Base-by-base conservation (phyloP, 108 stramenopile genomes). In the Epithemia pelagica region DNA sequence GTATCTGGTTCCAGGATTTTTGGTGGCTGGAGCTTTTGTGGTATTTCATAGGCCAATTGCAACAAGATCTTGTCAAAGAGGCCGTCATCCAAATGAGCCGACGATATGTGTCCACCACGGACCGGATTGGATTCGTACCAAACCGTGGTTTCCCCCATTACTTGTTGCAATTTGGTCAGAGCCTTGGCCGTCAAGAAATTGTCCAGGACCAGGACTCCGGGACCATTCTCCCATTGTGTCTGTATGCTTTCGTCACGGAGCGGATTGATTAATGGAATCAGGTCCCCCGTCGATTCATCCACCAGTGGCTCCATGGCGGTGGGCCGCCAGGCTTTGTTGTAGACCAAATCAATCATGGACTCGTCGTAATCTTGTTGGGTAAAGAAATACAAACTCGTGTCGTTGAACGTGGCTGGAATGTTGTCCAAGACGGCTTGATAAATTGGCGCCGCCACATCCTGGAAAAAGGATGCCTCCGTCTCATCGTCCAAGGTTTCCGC, bases 21-120 rank as follows among this genome's bases (percentile, higher is more conserved):
- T 0, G 86, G 86, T 10, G 37, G 37, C 15, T 15, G 37, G 63
- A 87, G 28, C 30, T 52, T 29, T 57, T 78, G 25, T 31, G 74
- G 76, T 27, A 88, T 64, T 57, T 84, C 83, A 30, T 74, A 58
- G 10, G 83, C 81, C 2, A 91, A 58, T 55, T 82, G 67, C 10
- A 84, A 65, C 20, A 91, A 59, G 15, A 85, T 70, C 2, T 73
- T 65, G 58, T 85, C 79, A 55, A 81, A 62, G 18, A 91, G 63
- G 56, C 90, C 90, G 70, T 91, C 90, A 60, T 91, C 87, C 29
- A 88, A 80, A 72, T 87, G 85, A 22, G 82, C 75, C 25, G 86
- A 86, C 3, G 82, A 78, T 59, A 86, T 88, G 24, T 83, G 81
- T 10, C 83, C 81, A 65, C 84, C 84, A 53, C 70, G 37, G 23